A percentile compares a stretch with the other conserved stretches of the same genome.
Conservation (phyloP, 2,329 filamentous ascomycete species). For the Fusarium zealandicum region DNA sequence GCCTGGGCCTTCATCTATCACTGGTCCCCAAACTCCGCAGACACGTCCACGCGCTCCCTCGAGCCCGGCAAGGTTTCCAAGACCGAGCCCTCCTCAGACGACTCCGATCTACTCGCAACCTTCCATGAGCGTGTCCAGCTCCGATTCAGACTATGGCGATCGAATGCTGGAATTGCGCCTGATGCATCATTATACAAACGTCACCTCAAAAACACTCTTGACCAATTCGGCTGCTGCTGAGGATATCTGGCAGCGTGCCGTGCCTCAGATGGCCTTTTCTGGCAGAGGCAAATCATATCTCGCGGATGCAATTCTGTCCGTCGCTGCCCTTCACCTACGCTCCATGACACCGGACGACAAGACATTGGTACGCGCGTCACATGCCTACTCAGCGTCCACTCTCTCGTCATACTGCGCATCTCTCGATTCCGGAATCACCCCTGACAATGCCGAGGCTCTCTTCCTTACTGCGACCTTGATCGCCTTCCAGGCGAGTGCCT, state of each 20-base stretch:
- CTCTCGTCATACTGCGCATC: slow-evolving; percentile 66
- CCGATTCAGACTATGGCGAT: slow-evolving; percentile 49
- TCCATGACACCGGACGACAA: slow-evolving; percentile 64
- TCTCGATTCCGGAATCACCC: slow-evolving; percentile 63
- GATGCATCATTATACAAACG: slow-evolving; percentile 69
- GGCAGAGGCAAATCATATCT: slow-evolving; percentile 64
- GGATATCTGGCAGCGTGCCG: slow-evolving; percentile 65
- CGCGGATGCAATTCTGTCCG: slow-evolving; percentile 69
- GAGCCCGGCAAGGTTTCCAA: slow-evolving; percentile 27
- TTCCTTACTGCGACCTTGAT: slow-evolving; percentile 70
- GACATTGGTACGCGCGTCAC: slow-evolving; percentile 66
- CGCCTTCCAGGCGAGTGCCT: slow-evolving; percentile 70
- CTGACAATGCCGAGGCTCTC: slow-evolving; percentile 66
- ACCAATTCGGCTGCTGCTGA: slow-evolving; percentile 59
- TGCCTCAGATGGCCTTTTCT: slow-evolving; percentile 67
- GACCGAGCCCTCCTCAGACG: slow-evolving; percentile 38
- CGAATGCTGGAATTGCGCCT: slow-evolving; percentile 67
- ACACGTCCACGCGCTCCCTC: slow-evolving; percentile 35
- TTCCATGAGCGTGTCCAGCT: slow-evolving; percentile 38
- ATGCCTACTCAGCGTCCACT: slow-evolving; percentile 70
- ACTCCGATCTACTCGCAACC: slow-evolving; percentile 47
- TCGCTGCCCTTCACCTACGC: slow-evolving; percentile 69
- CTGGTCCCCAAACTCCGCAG: slow-evolving; percentile 37
- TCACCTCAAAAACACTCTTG: slow-evolving; percentile 66
- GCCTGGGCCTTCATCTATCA: slow-evolving; percentile 28